Evolutionary conservation across 2,329 filamentous ascomycete genomes (phyloP), one percentile per base, ranked within the genome.

Genomic region (Fusarium sp.): DNA sequence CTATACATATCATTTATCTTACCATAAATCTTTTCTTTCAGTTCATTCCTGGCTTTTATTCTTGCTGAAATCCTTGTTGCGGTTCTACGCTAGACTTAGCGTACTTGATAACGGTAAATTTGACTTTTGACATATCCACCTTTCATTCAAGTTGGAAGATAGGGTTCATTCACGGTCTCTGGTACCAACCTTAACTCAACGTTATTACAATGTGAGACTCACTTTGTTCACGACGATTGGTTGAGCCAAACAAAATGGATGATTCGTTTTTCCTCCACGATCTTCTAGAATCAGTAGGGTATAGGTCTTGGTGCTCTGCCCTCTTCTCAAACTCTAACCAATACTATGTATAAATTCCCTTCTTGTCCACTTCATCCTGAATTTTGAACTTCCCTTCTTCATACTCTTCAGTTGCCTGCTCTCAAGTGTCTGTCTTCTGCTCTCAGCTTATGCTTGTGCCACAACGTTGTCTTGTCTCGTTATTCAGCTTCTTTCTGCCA

Each of bases 11-110:
- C 22, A 32, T 32, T 24, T 4, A 20, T 18, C 28, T 8, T 18
- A 3, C 14, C 28, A 13, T 17, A 14, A 17, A 6, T 8, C 0
- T 3, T 17, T n/a, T 6, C 8, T 15, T n/a, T 6, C 10, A 17
- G 14, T 20, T 18, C 28, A 14, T 13, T 32, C 8, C 3, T 18
- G 15, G 12, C 15, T n/a, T 14, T 18, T 5, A 24, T 18, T 8
- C 8, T 13, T 7, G 0, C 28, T 13, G 7, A 30, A 30, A 14
- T 12, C 6, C 14, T 17, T 18, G 6, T 6, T 32, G 14, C 22
- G 3, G 11, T 8, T 24, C 22, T 24, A 9, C 11, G 3, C 22
- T 24, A 12, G 5, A 24, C 30, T 10, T 20, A 24, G 8, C 5
- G 24, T 35, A 24, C 12, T 24, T 10, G 6, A 24, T 2, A 20